phyloP scores from a whole-genome alignment of 306 rosid genomes.

The Myrica gale region DNA sequence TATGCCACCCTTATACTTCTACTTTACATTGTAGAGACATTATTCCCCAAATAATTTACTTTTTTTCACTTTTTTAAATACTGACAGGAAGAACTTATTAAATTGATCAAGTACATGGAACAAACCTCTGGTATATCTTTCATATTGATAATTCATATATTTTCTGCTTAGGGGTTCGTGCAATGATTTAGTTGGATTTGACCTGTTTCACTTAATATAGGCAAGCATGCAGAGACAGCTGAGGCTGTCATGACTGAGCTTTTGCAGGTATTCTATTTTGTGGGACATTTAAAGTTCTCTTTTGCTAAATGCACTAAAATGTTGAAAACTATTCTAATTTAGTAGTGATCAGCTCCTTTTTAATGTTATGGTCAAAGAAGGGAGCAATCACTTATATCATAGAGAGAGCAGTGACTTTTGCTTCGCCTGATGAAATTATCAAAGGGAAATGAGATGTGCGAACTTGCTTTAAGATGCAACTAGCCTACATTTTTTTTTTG shows the following conservation, averaged over 20 bases:
- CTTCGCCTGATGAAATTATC: background rate
- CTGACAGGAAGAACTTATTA: conserved; percentile 79
- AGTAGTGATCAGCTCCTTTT: background rate
- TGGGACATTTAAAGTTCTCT: conserved; percentile 3
- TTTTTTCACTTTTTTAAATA: conserved; percentile 14
- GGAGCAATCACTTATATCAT: background rate
- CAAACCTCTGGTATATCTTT: conserved; percentile 68
- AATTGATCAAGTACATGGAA: conserved; percentile 79
- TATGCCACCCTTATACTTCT: conserved; percentile 27
- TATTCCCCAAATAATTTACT: conserved; percentile 18
- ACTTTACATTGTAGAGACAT: conserved; percentile 7
- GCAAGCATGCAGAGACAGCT: conserved; percentile 55
- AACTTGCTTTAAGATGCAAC: background rate
- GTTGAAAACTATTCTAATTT: background rate
- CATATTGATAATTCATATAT: conserved; percentile 4
- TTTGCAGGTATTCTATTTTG: conserved; percentile 58
- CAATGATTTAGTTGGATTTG: conserved; percentile 29
- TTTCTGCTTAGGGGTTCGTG: conserved; percentile 9
- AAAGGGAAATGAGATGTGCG: background rate
- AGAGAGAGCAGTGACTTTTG: background rate
- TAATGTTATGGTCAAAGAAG: background rate
- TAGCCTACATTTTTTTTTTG: too few species aligned
- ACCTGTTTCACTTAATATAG: conserved; percentile 45
- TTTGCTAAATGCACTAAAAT: conserved; percentile 1
- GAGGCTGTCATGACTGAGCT: conserved; percentile 56